Evolutionary conservation across 768 basidiomycete genomes (phyloP).

Genomic region (Leccinum uliginosum): DNA sequence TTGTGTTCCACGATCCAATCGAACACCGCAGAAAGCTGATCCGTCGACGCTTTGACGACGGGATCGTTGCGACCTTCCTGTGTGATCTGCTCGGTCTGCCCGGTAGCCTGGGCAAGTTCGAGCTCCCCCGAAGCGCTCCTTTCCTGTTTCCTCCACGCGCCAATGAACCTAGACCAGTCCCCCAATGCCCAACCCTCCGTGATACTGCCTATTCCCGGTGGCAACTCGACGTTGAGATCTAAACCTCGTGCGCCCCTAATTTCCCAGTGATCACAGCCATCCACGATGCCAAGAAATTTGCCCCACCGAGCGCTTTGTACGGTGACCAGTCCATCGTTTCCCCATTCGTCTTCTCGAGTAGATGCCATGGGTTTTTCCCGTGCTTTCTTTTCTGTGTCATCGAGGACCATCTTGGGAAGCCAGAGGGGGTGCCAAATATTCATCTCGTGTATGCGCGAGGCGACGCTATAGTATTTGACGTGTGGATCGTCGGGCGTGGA

Average conservation of each 20-base stretch:
- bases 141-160: slow-evolving; percentile 57
- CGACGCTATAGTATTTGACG: slow-evolving; percentile 91
- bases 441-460: slow-evolving; percentile 64
- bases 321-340: slow-evolving; percentile 90
- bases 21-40: slow-evolving; percentile 67
- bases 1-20: slow-evolving; percentile 74
- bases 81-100: slow-evolving; percentile 15
- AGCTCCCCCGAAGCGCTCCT: slow-evolving; percentile 36
- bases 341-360: slow-evolving; percentile 52
- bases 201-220: slow-evolving; percentile 43
- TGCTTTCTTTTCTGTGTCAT: slow-evolving; percentile 70
- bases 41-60: slow-evolving; percentile 61
- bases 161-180: slow-evolving; percentile 62
- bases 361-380: slow-evolving; percentile 40
- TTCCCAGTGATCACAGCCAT: slow-evolving; percentile 96
- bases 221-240: slow-evolving; percentile 59
- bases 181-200: slow-evolving; percentile 39
- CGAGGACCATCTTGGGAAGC: slow-evolving; percentile 92
- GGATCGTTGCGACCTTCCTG: slow-evolving; percentile 44
- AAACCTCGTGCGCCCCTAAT: slow-evolving; percentile 83
- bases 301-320: slow-evolving; percentile 96
- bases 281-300: slow-evolving; percentile 86
- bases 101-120: slow-evolving; percentile 24
- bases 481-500: slow-evolving; percentile 69
- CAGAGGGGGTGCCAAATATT: slow-evolving; percentile 93